phyloP scores from a whole-genome alignment of 2,329 filamentous ascomycete genomes.

The Clarireedia homoeocarpa region DNA sequence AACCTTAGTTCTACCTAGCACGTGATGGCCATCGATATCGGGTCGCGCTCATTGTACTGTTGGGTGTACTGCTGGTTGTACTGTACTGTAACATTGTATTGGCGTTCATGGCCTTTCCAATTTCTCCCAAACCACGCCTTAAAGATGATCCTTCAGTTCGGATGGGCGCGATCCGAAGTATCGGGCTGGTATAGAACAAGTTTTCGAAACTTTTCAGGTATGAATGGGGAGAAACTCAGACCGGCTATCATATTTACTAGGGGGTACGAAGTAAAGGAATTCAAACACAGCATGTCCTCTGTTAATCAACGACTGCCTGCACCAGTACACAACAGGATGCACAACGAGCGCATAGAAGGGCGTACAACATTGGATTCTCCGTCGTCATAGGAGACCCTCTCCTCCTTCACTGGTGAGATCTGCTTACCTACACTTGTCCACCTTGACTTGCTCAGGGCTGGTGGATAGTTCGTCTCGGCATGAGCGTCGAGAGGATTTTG shows the following conservation, averaged over 20 bases:
- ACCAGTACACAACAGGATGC: background rate
- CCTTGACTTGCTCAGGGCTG: no score
- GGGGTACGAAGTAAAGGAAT: background rate
- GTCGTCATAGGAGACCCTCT: background rate
- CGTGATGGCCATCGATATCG: no score
- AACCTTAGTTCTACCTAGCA: no score
- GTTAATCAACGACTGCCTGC: background rate
- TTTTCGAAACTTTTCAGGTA: slow-evolving; percentile 6
- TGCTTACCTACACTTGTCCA: background rate
- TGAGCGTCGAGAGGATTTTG: background rate
- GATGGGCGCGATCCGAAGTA: background rate
- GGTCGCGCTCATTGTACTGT: no score
- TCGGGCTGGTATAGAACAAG: slow-evolving; percentile 5
- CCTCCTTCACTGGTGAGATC: background rate
- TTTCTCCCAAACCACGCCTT: background rate
- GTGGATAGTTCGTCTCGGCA: background rate
- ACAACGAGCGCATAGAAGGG: background rate
- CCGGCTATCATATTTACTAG: background rate
- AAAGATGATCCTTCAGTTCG: background rate
- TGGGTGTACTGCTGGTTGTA: no score
- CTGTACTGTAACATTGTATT: no score
- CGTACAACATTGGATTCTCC: background rate
- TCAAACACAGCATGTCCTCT: slow-evolving; percentile 5
- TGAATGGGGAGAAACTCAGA: background rate
- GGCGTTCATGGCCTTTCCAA: no score